A percentile compares a stretch with the other conserved stretches of the same genome.
Conservation (phyloP, 2,329 filamentous ascomycete species). For the Neopestalotiopsis sp. region DNA sequence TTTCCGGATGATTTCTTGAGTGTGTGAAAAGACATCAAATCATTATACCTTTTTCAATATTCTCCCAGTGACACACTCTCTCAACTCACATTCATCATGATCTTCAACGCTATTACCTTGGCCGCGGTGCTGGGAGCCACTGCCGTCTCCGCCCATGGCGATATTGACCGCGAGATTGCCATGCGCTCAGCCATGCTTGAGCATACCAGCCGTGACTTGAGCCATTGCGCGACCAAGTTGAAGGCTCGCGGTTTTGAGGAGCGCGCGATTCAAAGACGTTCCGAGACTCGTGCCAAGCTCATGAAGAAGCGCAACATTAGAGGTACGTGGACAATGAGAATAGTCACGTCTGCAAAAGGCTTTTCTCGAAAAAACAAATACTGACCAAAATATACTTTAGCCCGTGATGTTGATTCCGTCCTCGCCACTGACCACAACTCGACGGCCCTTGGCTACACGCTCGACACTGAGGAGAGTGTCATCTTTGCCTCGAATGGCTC, state of each 20-base stretch:
- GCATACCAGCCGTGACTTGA: constrained; percentile 38
- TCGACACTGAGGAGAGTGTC: constrained; percentile 37
- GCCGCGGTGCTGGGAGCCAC: constrained; percentile 1
- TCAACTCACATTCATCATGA: constrained; percentile 1
- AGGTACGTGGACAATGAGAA: not conserved
- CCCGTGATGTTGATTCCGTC: constrained; percentile 23
- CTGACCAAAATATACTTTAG: not conserved
- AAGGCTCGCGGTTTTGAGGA: constrained; percentile 51
- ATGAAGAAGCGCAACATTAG: constrained; percentile 17
- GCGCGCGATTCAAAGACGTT: constrained; percentile 50
- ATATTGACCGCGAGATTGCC: constrained; percentile 12
- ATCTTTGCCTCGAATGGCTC: constrained; percentile 49
- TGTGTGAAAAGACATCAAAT: not conserved
- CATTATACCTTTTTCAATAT: not conserved
- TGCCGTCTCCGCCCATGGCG: constrained; percentile 13
- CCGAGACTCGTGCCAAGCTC: constrained; percentile 23
- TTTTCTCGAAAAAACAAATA: not conserved
- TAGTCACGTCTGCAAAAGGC: not conserved
- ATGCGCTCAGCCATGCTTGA: constrained; percentile 16
- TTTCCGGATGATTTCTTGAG: not conserved
- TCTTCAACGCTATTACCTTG: constrained; percentile 8
- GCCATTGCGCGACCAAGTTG: constrained; percentile 52
- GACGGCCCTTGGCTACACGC: constrained; percentile 38
- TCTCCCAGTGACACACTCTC: not conserved
- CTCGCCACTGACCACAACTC: constrained; percentile 33